phyloP scores from a whole-genome alignment of 2,329 filamentous ascomycete genomes.

The Periconia sp. region DNA sequence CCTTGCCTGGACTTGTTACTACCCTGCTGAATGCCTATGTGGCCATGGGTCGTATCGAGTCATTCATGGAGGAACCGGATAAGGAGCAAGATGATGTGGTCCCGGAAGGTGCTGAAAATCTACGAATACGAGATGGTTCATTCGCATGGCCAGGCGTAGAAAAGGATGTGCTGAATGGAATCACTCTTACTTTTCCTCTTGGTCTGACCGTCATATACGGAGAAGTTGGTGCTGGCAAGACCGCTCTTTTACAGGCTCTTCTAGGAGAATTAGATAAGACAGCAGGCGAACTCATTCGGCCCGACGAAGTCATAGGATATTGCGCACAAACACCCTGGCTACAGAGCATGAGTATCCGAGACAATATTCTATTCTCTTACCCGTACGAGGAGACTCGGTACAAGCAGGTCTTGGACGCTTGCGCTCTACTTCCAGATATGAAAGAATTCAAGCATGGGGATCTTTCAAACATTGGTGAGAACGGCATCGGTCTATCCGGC shows the following conservation, averaged over 20 bases:
- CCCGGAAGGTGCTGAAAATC: constrained; percentile 41
- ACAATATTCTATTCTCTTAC: constrained; percentile 70
- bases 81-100: constrained; percentile 61
- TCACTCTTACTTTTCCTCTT: constrained; percentile 60
- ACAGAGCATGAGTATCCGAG: constrained; percentile 72
- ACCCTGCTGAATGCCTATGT: constrained; percentile 82
- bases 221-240: constrained; percentile 70
- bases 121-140: constrained; percentile 66
- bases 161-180: constrained; percentile 60
- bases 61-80: constrained; percentile 86
- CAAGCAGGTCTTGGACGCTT: constrained; percentile 71
- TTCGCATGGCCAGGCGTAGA: constrained; percentile 80
- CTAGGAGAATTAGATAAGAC: constrained; percentile 65
- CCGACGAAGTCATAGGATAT: constrained; percentile 66
- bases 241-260: constrained; percentile 64
- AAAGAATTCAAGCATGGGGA: constrained; percentile 69
- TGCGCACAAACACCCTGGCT: constrained; percentile 72
- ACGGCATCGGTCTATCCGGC: constrained; percentile 66
- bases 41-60: constrained; percentile 79
- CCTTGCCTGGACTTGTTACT: constrained; percentile 77
- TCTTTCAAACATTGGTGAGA: constrained; percentile 66
- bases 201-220: constrained; percentile 68
- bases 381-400: constrained; percentile 73
- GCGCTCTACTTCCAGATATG: constrained; percentile 67
- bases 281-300: constrained; percentile 57